A percentile compares a stretch with the other conserved stretches of the same genome.
These are phyloP conservation scores for Melastoma candidum DNA, from an alignment of 441 rosid genomes.

Conservation along the genomic window DNA sequence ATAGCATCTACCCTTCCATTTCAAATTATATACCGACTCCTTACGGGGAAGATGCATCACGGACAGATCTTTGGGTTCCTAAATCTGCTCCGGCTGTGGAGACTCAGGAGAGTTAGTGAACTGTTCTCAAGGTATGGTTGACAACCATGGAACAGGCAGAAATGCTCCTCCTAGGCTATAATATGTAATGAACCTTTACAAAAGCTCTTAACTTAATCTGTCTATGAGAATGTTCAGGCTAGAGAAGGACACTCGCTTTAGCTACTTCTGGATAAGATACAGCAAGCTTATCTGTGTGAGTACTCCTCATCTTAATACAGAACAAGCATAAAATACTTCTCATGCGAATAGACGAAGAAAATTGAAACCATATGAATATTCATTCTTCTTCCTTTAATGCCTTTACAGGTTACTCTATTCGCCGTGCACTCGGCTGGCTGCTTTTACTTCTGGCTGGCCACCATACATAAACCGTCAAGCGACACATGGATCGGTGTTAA, in stretches of 20 bases:
- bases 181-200: background rate
- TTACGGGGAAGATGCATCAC: constrained; percentile 25
- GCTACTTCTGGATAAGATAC: constrained; percentile 61
- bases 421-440: constrained; percentile 82
- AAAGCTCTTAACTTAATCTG: background rate
- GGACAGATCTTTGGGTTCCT: constrained; percentile 51
- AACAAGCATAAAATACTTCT: too few species aligned
- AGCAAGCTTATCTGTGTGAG: constrained; percentile 63
- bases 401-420: constrained; percentile 64
- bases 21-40: constrained; percentile 33
- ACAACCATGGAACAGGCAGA: too few species aligned
- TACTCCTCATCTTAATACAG: constrained; percentile 2
- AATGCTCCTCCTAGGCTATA: background rate
- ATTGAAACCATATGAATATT: background rate
- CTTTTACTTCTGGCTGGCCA: constrained; percentile 66
- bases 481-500: constrained; percentile 72
- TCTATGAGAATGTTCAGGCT: constrained; percentile 28
- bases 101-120: constrained; percentile 62
- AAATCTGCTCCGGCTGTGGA: constrained; percentile 86
- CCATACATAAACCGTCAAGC: constrained; percentile 25
- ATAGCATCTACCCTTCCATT: constrained; percentile 81
- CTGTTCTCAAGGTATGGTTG: constrained; percentile 53
- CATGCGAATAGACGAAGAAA: too few species aligned
- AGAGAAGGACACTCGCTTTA: constrained; percentile 73
- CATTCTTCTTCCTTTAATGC: background rate